These are phyloP conservation scores for Crucihimalaya himalaica DNA, from an alignment of 345 rosid genomes.

Conservation along the genomic window DNA sequence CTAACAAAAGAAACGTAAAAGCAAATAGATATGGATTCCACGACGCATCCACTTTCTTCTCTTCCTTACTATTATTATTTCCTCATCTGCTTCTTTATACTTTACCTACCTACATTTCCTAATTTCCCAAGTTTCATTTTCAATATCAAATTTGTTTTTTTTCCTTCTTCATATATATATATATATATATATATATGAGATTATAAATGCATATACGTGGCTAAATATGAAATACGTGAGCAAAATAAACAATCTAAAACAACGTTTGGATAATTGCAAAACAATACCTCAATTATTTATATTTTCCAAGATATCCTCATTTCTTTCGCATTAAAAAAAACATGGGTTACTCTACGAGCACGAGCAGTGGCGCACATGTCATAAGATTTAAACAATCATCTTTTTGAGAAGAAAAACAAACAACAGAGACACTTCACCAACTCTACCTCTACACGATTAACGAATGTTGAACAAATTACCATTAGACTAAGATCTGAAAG, in stretches of 20 bases:
- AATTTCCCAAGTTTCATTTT: background rate
- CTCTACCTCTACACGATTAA: background rate
- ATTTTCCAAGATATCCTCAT: background rate
- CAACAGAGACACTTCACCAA: background rate
- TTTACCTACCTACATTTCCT: slow-evolving; percentile 15
- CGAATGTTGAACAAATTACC: background rate
- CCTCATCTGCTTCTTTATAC: background rate
- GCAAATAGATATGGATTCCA: slow-evolving; percentile 27
- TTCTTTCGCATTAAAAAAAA: background rate
- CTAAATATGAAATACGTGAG: slow-evolving; percentile 27
- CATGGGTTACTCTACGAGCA: background rate
- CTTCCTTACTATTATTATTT: background rate
- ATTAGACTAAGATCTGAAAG: too few relatives aligned
- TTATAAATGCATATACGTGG: slow-evolving; percentile 36
- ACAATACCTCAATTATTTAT: background rate
- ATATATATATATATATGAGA: slow-evolving; percentile 8
- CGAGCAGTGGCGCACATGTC: slow-evolving; percentile 23
- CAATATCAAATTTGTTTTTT: background rate
- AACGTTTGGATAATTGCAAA: slow-evolving; percentile 12
- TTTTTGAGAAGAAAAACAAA: background rate
- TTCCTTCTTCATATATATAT: too few relatives aligned
- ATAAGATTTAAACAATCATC: background rate
- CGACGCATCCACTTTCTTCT: slow-evolving; percentile 3
- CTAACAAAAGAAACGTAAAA: slow-evolving; percentile 8
- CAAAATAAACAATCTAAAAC: background rate